Evolutionary conservation across 495 filamentous ascomycete genomes (phyloP), one percentile per base, ranked within the genome.

Genomic region (Immersiella caudata): DNA sequence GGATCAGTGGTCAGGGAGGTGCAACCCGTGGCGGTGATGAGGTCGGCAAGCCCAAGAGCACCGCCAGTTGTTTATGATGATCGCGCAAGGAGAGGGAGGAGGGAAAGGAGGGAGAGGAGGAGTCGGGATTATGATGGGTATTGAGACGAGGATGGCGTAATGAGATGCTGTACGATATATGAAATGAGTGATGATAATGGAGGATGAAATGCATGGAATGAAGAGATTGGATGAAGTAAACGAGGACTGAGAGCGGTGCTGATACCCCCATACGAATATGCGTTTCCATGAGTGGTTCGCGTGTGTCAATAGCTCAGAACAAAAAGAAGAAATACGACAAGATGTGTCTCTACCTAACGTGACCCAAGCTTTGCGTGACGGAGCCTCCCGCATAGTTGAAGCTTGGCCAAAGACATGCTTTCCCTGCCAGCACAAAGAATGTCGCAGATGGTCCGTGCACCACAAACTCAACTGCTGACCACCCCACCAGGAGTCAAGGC

Each of bases 1-100:
- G 55, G 46, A 18, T 26, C 26, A 14, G 60, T 63, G 50, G 56
- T 71, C 22, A 14, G 64, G 1, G 68, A 70, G 68, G 69, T 68
- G 0, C 20, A 29, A 24, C 67, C 69, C 18, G 69, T 66, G 1
- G 61, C 63, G 56, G 67, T 71, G 40, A 27, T 65, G 9, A 50
- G 62, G 55, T 36, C 21, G 16, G 25, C 26, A 29, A 68, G 67
- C 27, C 62, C 67, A 11, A 56, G 65, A 51, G 49, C 40, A n/a
- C 67, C 67, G 49, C 33, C 62, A 0, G 16, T 50, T 22, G 51
- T 49, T 9, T 68, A 70, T 58, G 59, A 60, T 24, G 33, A 62
- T 51, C 49, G 60, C 6, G 25, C 2, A 24, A 33, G 64, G 64
- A 63, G 64, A 36, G 49, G 64, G 18, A 16, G 64, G 22, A 22